Evolutionary conservation across 495 filamentous ascomycete species (phyloP), one percentile per base, ranked within the genome.

Genomic region (Xylaria grammica): DNA sequence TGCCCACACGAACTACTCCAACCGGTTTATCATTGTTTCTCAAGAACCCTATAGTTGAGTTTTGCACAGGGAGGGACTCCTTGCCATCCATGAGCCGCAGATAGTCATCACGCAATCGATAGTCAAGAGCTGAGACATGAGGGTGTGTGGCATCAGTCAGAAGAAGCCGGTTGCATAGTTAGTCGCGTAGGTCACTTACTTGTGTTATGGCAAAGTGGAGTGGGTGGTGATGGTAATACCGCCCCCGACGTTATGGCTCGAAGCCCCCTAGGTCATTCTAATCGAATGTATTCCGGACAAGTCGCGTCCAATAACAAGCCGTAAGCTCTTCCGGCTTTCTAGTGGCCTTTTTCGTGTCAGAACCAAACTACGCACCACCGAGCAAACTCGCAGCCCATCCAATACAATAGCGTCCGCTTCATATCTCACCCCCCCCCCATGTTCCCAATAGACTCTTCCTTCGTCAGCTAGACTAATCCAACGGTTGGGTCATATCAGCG

Each of bases 261-360:
- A 52, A 61, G 34, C 46, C 20, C 45, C 19, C 57, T 60, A 20
- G 58, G 34, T 38, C 58, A 36, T 30, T 22, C 19, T 42, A 19
- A 42, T 38, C 32, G 24, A 45, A 3, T 19, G 34, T 36, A 11
- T 36, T 11, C 34, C 34, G 34, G 34, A 5, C 34, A 36, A 36
- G 5, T 5, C 6, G 34, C 34, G 34, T 6, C 17, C 53, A 24
- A 40, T 29, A 45, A 19, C 24, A 59, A 32, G 56, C 56, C 8
- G 32, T 10, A 44, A 13, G 38, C 9, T 45, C 17, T 48, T 29
- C 30, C 24, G 8, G 36, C 15, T 19, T 19, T 19, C 51, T 54
- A 54, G 51, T 22, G 26, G 20, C 19, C 57, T 50, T 45, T 19
- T 7, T 50, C 19, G 15, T 26, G 32, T 38, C 57, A 50, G 57